Conservation (phyloP, 352 stramenopile species). For the Phytophthora fragariaefolia region DNA sequence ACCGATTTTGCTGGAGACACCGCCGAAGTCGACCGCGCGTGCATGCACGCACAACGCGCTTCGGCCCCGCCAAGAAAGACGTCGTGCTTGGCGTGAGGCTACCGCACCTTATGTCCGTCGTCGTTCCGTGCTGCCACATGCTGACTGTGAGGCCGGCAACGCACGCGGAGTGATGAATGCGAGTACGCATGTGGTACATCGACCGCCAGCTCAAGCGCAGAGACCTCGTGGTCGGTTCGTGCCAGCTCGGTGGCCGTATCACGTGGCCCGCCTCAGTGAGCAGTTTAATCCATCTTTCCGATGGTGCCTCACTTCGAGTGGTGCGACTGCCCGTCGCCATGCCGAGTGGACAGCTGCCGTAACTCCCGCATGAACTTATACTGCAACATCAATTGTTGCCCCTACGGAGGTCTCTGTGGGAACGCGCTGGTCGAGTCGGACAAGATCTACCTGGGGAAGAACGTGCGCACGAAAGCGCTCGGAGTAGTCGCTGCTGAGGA, state of each 20-base stretch:
- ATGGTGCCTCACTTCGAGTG: not conserved
- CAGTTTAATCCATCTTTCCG: not conserved
- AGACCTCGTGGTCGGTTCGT: not conserved
- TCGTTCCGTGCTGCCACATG: not conserved
- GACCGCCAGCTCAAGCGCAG: not conserved
- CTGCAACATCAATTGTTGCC: slow-evolving; percentile 1
- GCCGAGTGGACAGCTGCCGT: not conserved
- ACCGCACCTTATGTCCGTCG: not conserved
- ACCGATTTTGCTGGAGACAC: not conserved
- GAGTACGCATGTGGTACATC: not conserved
- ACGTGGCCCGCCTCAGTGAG: not conserved
- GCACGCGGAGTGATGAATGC: not conserved
- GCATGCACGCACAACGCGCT: not conserved
- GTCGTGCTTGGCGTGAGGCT: not conserved
- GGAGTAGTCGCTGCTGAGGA: not conserved
- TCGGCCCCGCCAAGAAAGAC: not conserved
- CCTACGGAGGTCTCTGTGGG: not conserved
- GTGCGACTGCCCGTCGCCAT: not conserved
- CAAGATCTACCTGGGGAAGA: not conserved
- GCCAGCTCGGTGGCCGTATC: not conserved
- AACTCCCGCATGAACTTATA: not conserved
- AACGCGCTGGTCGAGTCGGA: not conserved
- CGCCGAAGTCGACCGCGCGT: not conserved
- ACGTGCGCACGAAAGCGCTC: not conserved
- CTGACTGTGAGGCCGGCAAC: too few species aligned